Evolutionary conservation across 352 stramenopile genomes (phyloP).

Genomic region (Phytophthora pseudosyringae): DNA sequence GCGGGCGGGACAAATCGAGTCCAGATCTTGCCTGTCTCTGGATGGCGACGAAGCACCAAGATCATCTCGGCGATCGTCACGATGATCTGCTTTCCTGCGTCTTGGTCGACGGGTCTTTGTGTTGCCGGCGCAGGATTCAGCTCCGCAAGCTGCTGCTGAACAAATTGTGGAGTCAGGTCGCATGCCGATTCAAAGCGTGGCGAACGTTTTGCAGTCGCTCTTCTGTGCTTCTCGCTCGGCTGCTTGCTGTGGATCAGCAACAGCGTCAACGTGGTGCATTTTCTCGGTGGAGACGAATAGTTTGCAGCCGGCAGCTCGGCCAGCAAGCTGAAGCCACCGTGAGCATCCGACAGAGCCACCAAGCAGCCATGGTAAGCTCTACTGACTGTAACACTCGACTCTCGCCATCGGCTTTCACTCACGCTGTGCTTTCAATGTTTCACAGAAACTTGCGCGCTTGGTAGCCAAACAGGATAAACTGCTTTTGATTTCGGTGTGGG

Average conservation of each 20-base stretch:
- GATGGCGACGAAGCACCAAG: constrained; percentile 7
- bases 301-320: constrained; percentile 16
- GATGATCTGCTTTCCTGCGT: background rate
- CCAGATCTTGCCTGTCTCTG: background rate
- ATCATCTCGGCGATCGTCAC: constrained; percentile 1
- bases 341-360: constrained; percentile 15
- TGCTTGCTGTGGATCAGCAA: constrained; percentile 13
- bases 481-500: constrained; percentile 21
- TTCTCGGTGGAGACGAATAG: constrained; percentile 15
- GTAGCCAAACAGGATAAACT: constrained; percentile 7
- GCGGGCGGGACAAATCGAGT: background rate
- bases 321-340: constrained; percentile 21
- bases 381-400: background rate
- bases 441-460: constrained; percentile 14
- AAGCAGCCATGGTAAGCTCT: constrained; percentile 16
- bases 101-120: background rate
- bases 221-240: constrained; percentile 6
- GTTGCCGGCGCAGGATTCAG: constrained; percentile 20
- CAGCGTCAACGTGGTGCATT: constrained; percentile 19
- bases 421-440: background rate
- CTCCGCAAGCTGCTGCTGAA: constrained; percentile 29
- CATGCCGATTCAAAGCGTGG: constrained; percentile 17
- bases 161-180: constrained; percentile 19
- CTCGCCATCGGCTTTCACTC: background rate
- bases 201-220: constrained; percentile 18